Evolutionary conservation across 106 monocot genomes (phyloP).

Genomic region (Apostasia shenzhenica): DNA sequence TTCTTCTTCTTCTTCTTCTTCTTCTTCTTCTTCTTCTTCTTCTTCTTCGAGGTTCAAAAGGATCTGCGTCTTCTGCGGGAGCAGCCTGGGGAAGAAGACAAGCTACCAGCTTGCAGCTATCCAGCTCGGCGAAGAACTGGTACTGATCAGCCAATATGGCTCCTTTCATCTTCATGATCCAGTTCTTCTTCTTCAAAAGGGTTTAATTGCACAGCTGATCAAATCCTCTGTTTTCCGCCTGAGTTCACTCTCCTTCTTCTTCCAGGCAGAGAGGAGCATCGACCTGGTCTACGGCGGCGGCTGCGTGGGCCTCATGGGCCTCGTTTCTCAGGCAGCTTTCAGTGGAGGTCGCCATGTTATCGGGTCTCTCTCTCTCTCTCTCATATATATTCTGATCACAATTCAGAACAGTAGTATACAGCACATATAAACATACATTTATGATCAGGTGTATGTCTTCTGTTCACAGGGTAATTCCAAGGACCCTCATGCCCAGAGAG

Average conservation of each 20-base stretch:
- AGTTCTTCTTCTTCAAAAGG: too few relatives aligned
- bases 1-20: too few relatives aligned
- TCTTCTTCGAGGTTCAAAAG: conserved; percentile 40
- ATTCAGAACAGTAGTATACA: too few relatives aligned
- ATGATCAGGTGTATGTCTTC: too few relatives aligned
- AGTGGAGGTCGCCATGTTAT: conserved; percentile 55
- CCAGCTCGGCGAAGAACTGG: conserved; percentile 70
- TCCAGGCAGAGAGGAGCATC: conserved; percentile 42
- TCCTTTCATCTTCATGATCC: too few relatives aligned
- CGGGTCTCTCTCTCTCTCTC: conserved; percentile 25
- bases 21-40: neutral
- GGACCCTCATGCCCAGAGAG: conserved; percentile 37
- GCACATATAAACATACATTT: too few relatives aligned
- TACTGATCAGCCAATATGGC: conserved; percentile 1
- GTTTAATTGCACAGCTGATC: too few relatives aligned
- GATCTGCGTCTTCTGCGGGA: conserved; percentile 76
- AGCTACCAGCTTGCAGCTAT: conserved; percentile 67
- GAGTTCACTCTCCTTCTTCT: neutral
- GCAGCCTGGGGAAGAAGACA: conserved; percentile 49
- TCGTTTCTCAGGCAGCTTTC: conserved; percentile 43
- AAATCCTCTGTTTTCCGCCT: too few relatives aligned
- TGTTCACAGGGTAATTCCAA: conserved; percentile 26
- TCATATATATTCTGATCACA: neutral
- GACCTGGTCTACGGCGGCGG: conserved; percentile 55
- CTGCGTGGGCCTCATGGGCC: conserved; percentile 51